Conservation (phyloP, 139 green algal species). For the Yamagishiella unicocca region DNA sequence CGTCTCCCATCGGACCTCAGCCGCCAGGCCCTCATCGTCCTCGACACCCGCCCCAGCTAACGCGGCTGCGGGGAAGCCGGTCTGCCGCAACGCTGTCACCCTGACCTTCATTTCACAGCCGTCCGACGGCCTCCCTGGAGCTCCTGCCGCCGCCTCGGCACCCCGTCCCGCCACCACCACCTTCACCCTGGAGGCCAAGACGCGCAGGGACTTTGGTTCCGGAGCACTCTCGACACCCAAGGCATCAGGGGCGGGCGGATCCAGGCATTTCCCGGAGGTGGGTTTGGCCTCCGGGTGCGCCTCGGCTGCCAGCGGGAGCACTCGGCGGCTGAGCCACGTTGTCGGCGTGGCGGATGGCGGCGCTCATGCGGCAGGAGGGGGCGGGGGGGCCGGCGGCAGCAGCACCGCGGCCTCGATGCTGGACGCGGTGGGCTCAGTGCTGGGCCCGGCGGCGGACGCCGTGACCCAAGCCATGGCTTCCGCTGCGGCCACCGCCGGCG, state of each 20-base stretch:
- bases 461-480: neutral
- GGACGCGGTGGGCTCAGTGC: neutral
- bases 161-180: too few species aligned
- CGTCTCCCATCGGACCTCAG: too few species aligned
- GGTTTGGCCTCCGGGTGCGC: too few species aligned
- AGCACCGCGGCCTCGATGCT: neutral
- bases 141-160: too few species aligned
- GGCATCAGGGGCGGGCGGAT: too few species aligned
- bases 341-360: neutral
- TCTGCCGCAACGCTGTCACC: constrained; percentile 4
- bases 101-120: neutral
- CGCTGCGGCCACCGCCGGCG: constrained; percentile 5
- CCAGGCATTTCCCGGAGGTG: too few species aligned
- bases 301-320: neutral
- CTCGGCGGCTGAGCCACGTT: neutral
- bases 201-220: neutral
- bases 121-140: too few species aligned
- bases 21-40: too few species aligned
- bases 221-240: too few species aligned
- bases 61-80: too few species aligned
- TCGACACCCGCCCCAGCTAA: too few species aligned
- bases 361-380: neutral
- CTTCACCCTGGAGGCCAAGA: constrained; percentile 19
- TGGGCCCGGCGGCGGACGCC: constrained; percentile 21
- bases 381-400: neutral